Conservation (phyloP, 495 filamentous ascomycete species). For the Durotheca rogersii region DNA sequence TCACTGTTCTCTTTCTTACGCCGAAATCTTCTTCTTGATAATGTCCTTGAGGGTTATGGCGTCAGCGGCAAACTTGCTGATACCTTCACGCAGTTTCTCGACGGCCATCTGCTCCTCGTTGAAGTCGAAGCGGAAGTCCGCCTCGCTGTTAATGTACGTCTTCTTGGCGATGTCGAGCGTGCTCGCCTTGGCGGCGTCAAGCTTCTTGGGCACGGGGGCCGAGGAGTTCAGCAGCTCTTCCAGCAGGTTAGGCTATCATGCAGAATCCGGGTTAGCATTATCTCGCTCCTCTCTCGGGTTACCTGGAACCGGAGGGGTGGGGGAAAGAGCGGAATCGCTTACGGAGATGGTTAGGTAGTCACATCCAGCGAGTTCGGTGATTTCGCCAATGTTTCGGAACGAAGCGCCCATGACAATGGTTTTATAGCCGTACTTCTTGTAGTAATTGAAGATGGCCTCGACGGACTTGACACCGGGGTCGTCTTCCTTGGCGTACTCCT, state of each 20-base stretch:
- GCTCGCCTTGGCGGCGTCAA: slow-evolving; percentile 65
- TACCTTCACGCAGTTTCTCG: slow-evolving; percentile 98
- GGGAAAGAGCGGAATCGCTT: slow-evolving; percentile 38
- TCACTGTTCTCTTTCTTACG: slow-evolving; percentile 24
- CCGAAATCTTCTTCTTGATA: slow-evolving; percentile 76
- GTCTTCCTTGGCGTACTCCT: slow-evolving; percentile 81
- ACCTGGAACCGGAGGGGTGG: not conserved
- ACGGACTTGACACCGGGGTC: slow-evolving; percentile 98
- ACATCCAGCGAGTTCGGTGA: slow-evolving; percentile 95
- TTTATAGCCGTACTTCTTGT: slow-evolving; percentile 99
- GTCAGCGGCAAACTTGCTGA: slow-evolving; percentile 98
- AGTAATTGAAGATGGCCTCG: slow-evolving; percentile 98
- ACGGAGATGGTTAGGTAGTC: slow-evolving; percentile 98
- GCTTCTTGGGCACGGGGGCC: slow-evolving; percentile 85
- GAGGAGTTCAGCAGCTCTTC: slow-evolving; percentile 87
- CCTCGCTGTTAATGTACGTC: slow-evolving; percentile 85
- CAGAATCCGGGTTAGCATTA: slow-evolving; percentile 5
- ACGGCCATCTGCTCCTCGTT: slow-evolving; percentile 99
- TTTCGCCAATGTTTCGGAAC: slow-evolving; percentile 93
- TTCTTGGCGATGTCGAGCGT: slow-evolving; percentile 79
- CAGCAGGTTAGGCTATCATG: slow-evolving; percentile 76
- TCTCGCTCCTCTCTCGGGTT: not conserved
- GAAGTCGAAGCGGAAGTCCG: slow-evolving; percentile 96
- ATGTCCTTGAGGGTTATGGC: slow-evolving; percentile 91
- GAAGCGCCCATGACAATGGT: slow-evolving; percentile 99